Percentiles rank a stretch among this genome's conserved stretches.
Evolutionary conservation across 2,329 filamentous ascomycete species (phyloP).

Genomic region (Colletotrichum tamarilloi): DNA sequence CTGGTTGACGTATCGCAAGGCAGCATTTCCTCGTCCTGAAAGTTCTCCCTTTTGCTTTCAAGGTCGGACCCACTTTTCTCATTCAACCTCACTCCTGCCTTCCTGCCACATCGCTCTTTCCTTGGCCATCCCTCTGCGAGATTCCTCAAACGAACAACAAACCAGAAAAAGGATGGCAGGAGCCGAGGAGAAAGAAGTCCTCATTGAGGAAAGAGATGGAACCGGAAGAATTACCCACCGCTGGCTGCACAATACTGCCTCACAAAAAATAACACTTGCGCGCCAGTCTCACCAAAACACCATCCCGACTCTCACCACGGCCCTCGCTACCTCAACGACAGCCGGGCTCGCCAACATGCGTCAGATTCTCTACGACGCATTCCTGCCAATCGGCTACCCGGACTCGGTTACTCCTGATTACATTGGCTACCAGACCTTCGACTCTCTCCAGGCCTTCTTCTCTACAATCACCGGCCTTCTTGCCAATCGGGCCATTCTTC

Average conservation of each 20-base stretch:
- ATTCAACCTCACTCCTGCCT: not conserved
- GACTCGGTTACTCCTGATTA: conserved; percentile 89
- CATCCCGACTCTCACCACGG: conserved; percentile 4
- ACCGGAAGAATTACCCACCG: conserved; percentile 7
- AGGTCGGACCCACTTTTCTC: not conserved
- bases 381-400: conserved; percentile 89
- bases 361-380: conserved; percentile 69
- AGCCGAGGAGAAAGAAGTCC: not conserved
- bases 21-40: not conserved
- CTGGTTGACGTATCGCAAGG: not conserved
- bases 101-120: not conserved
- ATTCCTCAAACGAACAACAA: not conserved
- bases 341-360: not conserved
- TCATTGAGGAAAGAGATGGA: conserved; percentile 23
- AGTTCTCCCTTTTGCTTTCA: not conserved
- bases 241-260: conserved; percentile 15
- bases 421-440: conserved; percentile 75
- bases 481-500: conserved; percentile 83
- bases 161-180: not conserved
- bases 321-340: conserved; percentile 26
- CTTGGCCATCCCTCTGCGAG: not conserved
- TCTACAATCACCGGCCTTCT: conserved; percentile 84
- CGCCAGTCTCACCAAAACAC: not conserved
- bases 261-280: not conserved
- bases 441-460: conserved; percentile 87